Percentiles rank a stretch among this genome's conserved stretches.
phyloP scores from a whole-genome alignment of 306 rosid species.

The Rosa multiflora region DNA sequence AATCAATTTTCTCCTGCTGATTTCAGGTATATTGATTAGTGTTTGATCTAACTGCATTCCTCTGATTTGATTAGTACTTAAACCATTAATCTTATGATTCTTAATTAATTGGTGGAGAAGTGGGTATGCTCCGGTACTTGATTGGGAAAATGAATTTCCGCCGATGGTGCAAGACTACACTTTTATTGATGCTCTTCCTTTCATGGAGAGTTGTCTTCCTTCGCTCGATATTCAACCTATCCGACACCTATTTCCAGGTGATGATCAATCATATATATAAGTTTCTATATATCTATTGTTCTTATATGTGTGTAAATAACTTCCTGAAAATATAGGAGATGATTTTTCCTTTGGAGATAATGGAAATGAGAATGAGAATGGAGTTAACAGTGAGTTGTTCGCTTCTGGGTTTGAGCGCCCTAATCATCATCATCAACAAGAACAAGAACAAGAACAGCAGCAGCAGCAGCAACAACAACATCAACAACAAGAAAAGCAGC shows the following conservation, averaged over 20 bases:
- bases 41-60: not conserved
- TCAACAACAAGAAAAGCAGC: not conserved
- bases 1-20: conserved; percentile 28
- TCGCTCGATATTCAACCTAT: conserved; percentile 35
- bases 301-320: not conserved
- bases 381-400: conserved; percentile 30
- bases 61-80: not conserved
- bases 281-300: not conserved
- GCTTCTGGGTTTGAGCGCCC: conserved; percentile 27
- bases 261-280: not conserved
- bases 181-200: conserved; percentile 31
- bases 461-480: not conserved
- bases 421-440: not conserved
- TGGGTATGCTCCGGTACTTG: conserved; percentile 18
- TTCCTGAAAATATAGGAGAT: conserved; percentile 30
- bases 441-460: conserved; percentile 2
- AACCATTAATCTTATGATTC: not conserved
- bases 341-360: conserved; percentile 20
- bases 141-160: conserved; percentile 34
- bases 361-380: conserved; percentile 22
- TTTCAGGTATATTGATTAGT: conserved; percentile 27
- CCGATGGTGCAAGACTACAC: conserved; percentile 22
- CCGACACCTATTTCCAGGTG: conserved; percentile 32
- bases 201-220: conserved; percentile 23
- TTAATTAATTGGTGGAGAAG: conserved; percentile 6